Percentiles rank a stretch among this genome's conserved stretches.
Evolutionary conservation across 139 green algal genomes (phyloP).

Genomic region (Closterium sp.): DNA sequence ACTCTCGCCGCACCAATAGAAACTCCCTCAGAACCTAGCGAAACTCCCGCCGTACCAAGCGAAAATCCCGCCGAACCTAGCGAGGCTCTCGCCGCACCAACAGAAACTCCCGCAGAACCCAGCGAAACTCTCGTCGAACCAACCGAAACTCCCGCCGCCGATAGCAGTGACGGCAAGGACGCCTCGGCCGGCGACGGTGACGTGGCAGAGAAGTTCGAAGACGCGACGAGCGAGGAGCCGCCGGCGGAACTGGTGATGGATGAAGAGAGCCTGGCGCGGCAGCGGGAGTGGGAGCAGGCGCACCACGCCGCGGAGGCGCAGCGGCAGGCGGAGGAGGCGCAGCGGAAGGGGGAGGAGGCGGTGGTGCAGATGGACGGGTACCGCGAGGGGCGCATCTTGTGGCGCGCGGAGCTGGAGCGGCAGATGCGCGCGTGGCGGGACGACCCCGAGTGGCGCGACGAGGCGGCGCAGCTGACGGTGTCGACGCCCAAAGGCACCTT

Average conservation of each 20-base stretch:
- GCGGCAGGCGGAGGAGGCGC: not conserved
- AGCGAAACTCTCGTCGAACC: too few relatives aligned
- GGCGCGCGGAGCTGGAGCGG: not conserved
- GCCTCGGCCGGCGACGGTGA: not conserved
- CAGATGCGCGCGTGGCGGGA: not conserved
- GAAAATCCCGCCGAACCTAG: too few relatives aligned
- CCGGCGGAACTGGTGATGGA: not conserved
- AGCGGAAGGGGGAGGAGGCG: not conserved
- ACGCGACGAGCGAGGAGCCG: not conserved
- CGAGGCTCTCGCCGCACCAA: too few relatives aligned
- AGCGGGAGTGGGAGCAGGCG: not conserved
- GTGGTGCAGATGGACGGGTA: not conserved
- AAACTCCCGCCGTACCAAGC: too few relatives aligned
- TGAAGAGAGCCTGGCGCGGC: not conserved
- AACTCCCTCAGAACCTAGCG: too few relatives aligned
- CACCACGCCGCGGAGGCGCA: not conserved
- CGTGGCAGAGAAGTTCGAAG: not conserved
- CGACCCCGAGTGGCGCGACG: constrained; percentile 1
- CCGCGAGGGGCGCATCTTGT: not conserved
- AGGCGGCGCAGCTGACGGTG: constrained; percentile 32
- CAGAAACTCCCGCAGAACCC: too few relatives aligned
- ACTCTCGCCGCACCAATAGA: too few relatives aligned
- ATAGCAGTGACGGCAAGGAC: not conserved
- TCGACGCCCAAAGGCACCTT: constrained; percentile 46
- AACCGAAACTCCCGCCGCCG: not conserved